phyloP scores from a whole-genome alignment of 192 early-diverging fungal genomes.

The Coemansia sp. region DNA sequence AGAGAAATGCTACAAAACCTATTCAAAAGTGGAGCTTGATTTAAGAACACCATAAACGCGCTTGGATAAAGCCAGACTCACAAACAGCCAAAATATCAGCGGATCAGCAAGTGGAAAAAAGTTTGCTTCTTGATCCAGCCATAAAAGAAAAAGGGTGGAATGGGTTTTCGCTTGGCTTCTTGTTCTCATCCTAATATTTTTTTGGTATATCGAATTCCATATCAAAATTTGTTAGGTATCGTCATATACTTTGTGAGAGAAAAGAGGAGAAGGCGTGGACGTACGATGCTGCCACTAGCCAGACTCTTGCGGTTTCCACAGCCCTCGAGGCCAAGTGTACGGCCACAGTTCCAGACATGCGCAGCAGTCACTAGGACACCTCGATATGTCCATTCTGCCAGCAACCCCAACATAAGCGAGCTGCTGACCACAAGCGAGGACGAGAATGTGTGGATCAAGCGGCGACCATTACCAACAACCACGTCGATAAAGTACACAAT shows the following conservation, averaged over 20 bases:
- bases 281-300: not conserved
- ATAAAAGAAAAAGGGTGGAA: not conserved
- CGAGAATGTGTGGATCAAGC: constrained; percentile 28
- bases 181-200: not conserved
- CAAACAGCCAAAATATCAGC: constrained; percentile 3
- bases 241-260: not conserved
- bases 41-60: too few species aligned
- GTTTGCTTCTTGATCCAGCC: not conserved
- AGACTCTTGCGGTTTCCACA: not conserved
- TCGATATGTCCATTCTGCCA: not conserved
- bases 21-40: too few species aligned
- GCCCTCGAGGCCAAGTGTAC: not conserved
- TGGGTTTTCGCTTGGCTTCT: too few species aligned
- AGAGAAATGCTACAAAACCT: not conserved
- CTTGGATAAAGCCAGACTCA: too few species aligned
- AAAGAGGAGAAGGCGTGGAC: too few species aligned
- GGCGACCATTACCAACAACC: constrained; percentile 40
- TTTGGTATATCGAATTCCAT: not conserved
- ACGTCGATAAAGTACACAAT: constrained; percentile 50
- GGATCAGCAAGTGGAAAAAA: not conserved
- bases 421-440: constrained; percentile 3
- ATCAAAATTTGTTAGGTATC: not conserved
- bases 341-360: not conserved
- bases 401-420: not conserved
- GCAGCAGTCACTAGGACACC: not conserved